A percentile compares a stretch with the other conserved stretches of the same genome.
These are phyloP conservation scores for Lolium multiflorum DNA, from an alignment of 176 grass and related monocot genomes.

Conservation along the genomic window DNA sequence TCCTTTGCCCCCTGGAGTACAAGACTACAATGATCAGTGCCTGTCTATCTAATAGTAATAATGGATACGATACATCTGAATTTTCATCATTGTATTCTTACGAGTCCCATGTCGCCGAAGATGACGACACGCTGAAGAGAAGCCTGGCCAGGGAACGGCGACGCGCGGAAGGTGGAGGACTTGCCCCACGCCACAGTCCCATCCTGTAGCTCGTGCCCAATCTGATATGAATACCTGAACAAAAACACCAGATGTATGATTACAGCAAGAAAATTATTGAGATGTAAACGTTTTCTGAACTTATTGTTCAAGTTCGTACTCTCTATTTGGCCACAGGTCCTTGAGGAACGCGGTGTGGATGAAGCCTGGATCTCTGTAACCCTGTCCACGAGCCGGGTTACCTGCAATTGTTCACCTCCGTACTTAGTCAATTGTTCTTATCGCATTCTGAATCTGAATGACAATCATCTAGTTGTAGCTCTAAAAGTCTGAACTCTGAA, in stretches of 20 bases:
- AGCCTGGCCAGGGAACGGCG: constrained; percentile 77
- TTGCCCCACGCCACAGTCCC: constrained; percentile 72
- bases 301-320: constrained; percentile 40
- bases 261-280: too few relatives aligned
- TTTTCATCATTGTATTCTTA: not conserved
- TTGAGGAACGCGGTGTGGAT: constrained; percentile 86
- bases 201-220: constrained; percentile 61
- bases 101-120: constrained; percentile 86
- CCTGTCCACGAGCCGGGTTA: constrained; percentile 68
- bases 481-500: not conserved
- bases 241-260: not conserved
- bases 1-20: constrained; percentile 46
- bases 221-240: constrained; percentile 71
- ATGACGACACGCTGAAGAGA: constrained; percentile 73
- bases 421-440: not conserved
- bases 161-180: constrained; percentile 61
- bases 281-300: not conserved
- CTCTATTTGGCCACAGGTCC: constrained; percentile 83
- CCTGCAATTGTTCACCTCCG: constrained; percentile 3
- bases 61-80: not conserved
- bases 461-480: not conserved
- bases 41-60: not conserved
- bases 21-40: not conserved
- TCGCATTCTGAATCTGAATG: not conserved
- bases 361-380: constrained; percentile 87